These are phyloP conservation scores for Mycena albidolilacea DNA, from an alignment of 768 basidiomycete species.

Conservation along the genomic window DNA sequence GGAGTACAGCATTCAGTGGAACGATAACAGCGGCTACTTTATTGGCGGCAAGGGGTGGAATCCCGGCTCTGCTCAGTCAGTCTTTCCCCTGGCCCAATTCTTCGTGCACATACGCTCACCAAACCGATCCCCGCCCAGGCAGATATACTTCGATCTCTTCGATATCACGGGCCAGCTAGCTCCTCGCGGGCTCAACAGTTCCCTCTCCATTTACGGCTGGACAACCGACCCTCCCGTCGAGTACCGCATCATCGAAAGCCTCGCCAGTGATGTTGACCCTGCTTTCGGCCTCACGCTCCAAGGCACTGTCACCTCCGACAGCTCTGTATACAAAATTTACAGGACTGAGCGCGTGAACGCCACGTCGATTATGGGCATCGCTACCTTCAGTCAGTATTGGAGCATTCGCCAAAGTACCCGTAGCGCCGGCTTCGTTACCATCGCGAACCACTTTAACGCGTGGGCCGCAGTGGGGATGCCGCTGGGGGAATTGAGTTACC, in stretches of 20 bases:
- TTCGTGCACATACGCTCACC: constrained; percentile 2
- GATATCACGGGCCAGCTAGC: constrained; percentile 46
- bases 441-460: constrained; percentile 59
- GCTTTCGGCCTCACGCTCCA: constrained; percentile 47
- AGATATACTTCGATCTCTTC: constrained; percentile 50
- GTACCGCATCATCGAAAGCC: constrained; percentile 63
- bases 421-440: constrained; percentile 53
- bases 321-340: constrained; percentile 60
- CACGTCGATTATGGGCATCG: constrained; percentile 60
- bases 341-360: constrained; percentile 53
- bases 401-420: constrained; percentile 57
- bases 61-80: constrained; percentile 50
- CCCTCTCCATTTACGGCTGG: constrained; percentile 65
- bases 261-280: constrained; percentile 57
- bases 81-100: constrained; percentile 14
- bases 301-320: constrained; percentile 59
- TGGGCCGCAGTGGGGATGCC: constrained; percentile 57
- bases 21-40: constrained; percentile 20
- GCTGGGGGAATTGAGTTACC: constrained; percentile 59
- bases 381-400: constrained; percentile 64
- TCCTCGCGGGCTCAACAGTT: constrained; percentile 55
- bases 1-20: constrained; percentile 18
- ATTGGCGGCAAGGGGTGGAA: constrained; percentile 50
- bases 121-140: constrained; percentile 41
- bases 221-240: constrained; percentile 61